Base-by-base conservation (phyloP, 768 basidiomycete species). In the Antrodiella citrinella region DNA sequence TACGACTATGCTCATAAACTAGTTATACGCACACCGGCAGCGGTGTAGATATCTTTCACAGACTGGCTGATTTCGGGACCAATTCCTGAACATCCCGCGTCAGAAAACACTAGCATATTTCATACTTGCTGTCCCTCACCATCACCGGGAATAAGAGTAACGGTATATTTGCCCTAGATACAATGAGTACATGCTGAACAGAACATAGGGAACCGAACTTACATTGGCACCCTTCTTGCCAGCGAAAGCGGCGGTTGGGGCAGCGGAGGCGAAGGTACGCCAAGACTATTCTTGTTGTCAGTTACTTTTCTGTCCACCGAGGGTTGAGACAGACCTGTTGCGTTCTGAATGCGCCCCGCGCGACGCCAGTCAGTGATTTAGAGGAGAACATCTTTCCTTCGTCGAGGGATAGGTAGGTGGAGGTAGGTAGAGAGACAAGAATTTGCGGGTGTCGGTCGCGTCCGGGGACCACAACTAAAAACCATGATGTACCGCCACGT, bases 31-130 rank as follows among this genome's bases (percentile, higher is more conserved):
- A 91, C 92, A 48, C 86, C 78, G 56, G 96, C 95, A 56, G 89
- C 86, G 30, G 74, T 71, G 69, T 95, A 98, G 64, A 99, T 98
- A 55, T 82, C 73, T 72, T 95, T 96, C 62, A 99, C 84, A 56
- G 93, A 86, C 76, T 96, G 78, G 70, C 91, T 89, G 60, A 99
- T 98, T 75, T 99, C 96, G 30, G 96, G 94, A 42, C 96, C 96
- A 73, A 99, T 99, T 66, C 95, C 94, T 94, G 59, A 18, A 35
- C 30, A 35, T 15, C 15, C 30, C 7, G 15, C 30, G 30, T 35
- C 49, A 57, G 54, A 38, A n/a, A 49, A 49, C 19, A 40, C 22
- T 26, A 48, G 26, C 51, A 48, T 43, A 15, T 35, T 15, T n/a
- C 30, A 35, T 15, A 35, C 7, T 15, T 15, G 7, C 49, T 44